Conservation (phyloP, 768 basidiomycete genomes). For the Lyophyllum decastes region DNA sequence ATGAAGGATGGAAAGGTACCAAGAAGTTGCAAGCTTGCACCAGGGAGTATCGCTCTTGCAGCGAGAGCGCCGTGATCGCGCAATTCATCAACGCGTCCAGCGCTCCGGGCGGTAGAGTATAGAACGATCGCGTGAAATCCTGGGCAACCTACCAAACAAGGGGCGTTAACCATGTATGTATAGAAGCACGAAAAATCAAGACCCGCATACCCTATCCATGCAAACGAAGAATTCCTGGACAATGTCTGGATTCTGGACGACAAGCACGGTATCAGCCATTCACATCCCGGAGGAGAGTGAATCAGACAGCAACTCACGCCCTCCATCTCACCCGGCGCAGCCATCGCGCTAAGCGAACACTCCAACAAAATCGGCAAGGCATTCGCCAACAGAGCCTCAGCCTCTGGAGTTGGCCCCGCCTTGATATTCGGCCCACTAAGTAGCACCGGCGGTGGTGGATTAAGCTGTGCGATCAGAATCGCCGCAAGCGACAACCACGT, state of each 20-base stretch:
- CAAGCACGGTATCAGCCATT: not conserved
- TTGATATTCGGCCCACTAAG: slow-evolving; percentile 32
- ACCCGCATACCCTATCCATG: slow-evolving; percentile 64
- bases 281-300: not conserved
- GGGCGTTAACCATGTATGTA: not conserved
- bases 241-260: slow-evolving; percentile 81
- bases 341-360: slow-evolving; percentile 53
- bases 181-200: not conserved
- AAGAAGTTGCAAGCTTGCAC: slow-evolving; percentile 82
- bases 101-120: slow-evolving; percentile 55
- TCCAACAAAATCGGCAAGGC: slow-evolving; percentile 61
- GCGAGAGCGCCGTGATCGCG: slow-evolving; percentile 57
- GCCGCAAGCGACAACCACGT: slow-evolving; percentile 85
- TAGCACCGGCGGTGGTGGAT: slow-evolving; percentile 60
- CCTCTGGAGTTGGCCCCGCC: slow-evolving; percentile 53
- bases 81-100: slow-evolving; percentile 68
- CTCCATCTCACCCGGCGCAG: slow-evolving; percentile 67
- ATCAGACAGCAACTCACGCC: slow-evolving; percentile 44
- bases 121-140: slow-evolving; percentile 58
- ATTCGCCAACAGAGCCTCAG: slow-evolving; percentile 53
- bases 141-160: slow-evolving; percentile 35
- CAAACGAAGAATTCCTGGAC: slow-evolving; percentile 88
- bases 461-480: slow-evolving; percentile 80
- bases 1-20: slow-evolving; percentile 44
- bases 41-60: slow-evolving; percentile 81